These are phyloP conservation scores for Botrytis galanthina DNA, from an alignment of 2,329 filamentous ascomycete genomes.

Conservation along the genomic window DNA sequence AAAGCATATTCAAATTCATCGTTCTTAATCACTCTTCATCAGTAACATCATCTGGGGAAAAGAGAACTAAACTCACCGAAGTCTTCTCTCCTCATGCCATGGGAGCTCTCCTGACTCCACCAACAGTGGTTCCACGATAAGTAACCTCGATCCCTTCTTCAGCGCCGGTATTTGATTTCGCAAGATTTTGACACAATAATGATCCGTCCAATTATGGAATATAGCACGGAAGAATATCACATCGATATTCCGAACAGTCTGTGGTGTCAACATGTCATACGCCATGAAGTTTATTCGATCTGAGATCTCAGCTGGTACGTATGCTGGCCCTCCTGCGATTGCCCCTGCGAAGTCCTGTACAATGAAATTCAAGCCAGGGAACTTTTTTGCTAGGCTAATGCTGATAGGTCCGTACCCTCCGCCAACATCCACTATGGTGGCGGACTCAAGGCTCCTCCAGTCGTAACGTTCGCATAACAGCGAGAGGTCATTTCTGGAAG, in stretches of 20 bases:
- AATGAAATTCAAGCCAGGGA: slow-evolving; percentile 53
- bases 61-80: background rate
- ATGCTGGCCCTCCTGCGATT: slow-evolving; percentile 32
- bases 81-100: background rate
- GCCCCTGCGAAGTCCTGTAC: slow-evolving; percentile 53
- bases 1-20: slow-evolving; percentile 17
- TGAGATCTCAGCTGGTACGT: slow-evolving; percentile 2
- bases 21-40: background rate
- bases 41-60: background rate
- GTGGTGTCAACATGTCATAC: slow-evolving; percentile 12
- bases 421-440: slow-evolving; percentile 58
- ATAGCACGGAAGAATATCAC: slow-evolving; percentile 13
- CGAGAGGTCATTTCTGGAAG: slow-evolving; percentile 51
- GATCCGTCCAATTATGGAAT: slow-evolving; percentile 17
- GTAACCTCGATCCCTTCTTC: slow-evolving; percentile 2
- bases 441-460: slow-evolving; percentile 49
- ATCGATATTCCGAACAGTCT: background rate
- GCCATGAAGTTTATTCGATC: slow-evolving; percentile 11
- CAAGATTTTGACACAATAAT: slow-evolving; percentile 14
- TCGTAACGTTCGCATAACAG: slow-evolving; percentile 55
- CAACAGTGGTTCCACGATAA: slow-evolving; percentile 5
- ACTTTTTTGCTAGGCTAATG: slow-evolving; percentile 52
- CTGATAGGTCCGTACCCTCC: slow-evolving; percentile 58
- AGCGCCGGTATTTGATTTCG: slow-evolving; percentile 15
- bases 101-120: slow-evolving; percentile 5